phyloP scores from a whole-genome alignment of 345 rosid genomes.

The Firmiana major region DNA sequence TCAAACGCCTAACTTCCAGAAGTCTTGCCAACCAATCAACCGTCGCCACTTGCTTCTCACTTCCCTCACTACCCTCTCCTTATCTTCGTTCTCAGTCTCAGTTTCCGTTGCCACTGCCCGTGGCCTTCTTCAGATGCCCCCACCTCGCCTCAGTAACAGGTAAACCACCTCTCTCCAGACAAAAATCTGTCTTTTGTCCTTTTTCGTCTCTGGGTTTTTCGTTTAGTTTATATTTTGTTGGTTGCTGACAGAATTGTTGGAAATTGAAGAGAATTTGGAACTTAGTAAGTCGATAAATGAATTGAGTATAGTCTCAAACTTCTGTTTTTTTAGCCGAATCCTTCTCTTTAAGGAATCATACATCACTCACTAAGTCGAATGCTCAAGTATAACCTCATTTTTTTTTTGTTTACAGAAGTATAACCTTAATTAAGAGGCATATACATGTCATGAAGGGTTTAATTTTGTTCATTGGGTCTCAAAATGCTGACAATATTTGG shows the following conservation, averaged over 20 bases:
- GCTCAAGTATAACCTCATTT: too few relatives aligned
- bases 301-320: not conserved
- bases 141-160: slow-evolving; percentile 54
- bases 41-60: slow-evolving; percentile 47
- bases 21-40: slow-evolving; percentile 12
- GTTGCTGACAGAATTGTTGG: not conserved
- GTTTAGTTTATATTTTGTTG: not conserved
- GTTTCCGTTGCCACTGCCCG: slow-evolving; percentile 37
- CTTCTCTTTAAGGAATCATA: not conserved
- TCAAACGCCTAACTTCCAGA: slow-evolving; percentile 5
- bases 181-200: not conserved
- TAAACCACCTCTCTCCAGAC: not conserved
- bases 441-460: not conserved
- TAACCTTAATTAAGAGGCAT: not conserved
- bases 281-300: not conserved
- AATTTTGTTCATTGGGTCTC: not conserved
- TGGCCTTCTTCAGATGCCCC: slow-evolving; percentile 76
- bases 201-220: not conserved
- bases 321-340: not conserved
- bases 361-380: too few relatives aligned
- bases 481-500: not conserved
- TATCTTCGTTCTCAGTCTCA: slow-evolving; percentile 1
- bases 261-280: not conserved
- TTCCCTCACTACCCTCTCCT: slow-evolving; percentile 17
- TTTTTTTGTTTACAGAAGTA: too few relatives aligned